These are phyloP conservation scores for Trichoderma afroharzianum DNA, from an alignment of 2,329 filamentous ascomycete genomes.

Conservation along the genomic window DNA sequence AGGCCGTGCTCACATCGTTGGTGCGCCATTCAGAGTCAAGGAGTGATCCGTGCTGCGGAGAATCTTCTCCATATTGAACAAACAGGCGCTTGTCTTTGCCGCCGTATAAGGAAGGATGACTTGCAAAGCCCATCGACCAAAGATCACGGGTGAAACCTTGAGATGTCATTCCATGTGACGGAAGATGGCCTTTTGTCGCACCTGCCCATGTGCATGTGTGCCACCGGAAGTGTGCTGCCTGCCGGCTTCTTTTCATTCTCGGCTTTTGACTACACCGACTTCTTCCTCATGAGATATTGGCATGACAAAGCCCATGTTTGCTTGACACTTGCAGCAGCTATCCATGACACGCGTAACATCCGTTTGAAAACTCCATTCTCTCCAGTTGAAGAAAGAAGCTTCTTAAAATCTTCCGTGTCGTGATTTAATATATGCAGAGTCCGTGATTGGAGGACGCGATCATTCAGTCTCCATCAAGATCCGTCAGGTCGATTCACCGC, in stretches of 20 bases:
- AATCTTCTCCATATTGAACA: neutral
- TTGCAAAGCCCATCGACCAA: neutral
- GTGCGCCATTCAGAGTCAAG: neutral
- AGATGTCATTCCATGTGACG: slow-evolving; percentile 3
- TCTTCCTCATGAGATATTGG: neutral
- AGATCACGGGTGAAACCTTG: slow-evolving; percentile 4
- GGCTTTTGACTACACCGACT: slow-evolving; percentile 7
- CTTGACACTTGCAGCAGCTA: neutral
- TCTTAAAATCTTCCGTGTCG: neutral
- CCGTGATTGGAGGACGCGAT: slow-evolving; percentile 3
- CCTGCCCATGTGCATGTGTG: neutral
- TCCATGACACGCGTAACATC: neutral
- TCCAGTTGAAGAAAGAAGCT: neutral
- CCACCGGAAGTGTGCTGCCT: neutral
- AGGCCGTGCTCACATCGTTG: neutral
- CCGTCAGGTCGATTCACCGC: slow-evolving; percentile 17
- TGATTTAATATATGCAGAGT: neutral
- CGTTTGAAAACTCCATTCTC: neutral
- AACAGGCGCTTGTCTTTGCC: neutral
- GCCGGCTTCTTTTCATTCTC: neutral
- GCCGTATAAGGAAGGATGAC: neutral
- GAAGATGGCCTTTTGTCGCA: neutral
- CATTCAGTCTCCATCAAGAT: slow-evolving; percentile 8
- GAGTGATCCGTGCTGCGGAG: neutral
- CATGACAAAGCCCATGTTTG: neutral